Conservation (phyloP, 108 stramenopile genomes). For the Skeletonema potamos region DNA sequence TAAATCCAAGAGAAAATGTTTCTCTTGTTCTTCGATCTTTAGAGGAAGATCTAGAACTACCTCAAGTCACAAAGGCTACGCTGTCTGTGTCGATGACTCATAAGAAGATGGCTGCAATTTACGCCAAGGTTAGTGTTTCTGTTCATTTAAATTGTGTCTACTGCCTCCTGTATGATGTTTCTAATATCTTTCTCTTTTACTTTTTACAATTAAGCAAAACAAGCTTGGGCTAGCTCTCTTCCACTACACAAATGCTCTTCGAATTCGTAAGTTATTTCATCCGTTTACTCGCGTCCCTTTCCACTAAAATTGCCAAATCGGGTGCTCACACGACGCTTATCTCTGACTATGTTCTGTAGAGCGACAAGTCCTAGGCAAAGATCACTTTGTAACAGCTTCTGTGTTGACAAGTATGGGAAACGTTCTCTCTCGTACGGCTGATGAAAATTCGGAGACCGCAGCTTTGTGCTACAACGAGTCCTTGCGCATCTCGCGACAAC, state of each 20-base stretch:
- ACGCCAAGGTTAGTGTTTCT: conserved; percentile 21
- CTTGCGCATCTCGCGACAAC: conserved; percentile 26
- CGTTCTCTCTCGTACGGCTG: conserved; percentile 14
- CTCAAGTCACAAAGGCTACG: conserved; percentile 20
- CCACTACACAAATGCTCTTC: conserved; percentile 33
- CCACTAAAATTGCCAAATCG: background rate
- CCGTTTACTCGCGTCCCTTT: background rate
- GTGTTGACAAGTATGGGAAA: conserved; percentile 36
- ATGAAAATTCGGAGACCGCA: conserved; percentile 10
- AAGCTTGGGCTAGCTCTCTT: conserved; percentile 22
- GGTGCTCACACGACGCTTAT: background rate
- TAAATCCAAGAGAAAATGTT: conserved; percentile 16
- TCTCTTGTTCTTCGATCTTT: conserved; percentile 22
- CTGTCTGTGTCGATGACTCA: conserved; percentile 38
- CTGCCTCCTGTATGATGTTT: background rate
- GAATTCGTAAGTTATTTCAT: conserved; percentile 21
- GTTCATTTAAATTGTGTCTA: background rate
- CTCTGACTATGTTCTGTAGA: background rate
- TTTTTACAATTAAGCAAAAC: conserved; percentile 14
- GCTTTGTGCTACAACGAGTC: conserved; percentile 39
- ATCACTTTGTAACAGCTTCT: conserved; percentile 22
- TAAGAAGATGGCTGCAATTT: conserved; percentile 25
- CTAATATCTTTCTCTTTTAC: background rate
- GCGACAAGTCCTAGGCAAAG: conserved; percentile 34
- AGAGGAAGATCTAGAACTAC: conserved; percentile 16